Evolutionary conservation across 2,329 filamentous ascomycete species (phyloP), one percentile per base, ranked within the genome.

Genomic region (Tolypocladium endophyticum): DNA sequence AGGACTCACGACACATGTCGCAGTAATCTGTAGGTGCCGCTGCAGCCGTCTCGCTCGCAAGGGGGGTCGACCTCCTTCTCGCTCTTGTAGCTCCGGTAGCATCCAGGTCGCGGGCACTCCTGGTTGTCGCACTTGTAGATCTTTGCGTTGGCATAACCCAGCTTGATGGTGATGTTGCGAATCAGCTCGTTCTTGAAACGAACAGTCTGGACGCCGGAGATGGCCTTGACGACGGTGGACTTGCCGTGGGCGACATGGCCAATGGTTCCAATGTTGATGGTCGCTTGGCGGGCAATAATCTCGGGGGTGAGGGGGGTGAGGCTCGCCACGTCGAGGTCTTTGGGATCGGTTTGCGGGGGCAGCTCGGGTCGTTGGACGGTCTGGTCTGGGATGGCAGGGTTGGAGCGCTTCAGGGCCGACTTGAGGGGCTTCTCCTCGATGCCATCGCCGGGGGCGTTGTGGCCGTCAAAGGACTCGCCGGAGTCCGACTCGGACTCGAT

Each of bases 161-260:
- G 85, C 86, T 99, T 99, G 82, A 99, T 99, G 71, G 94, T 99
- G 72, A 99, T 99, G 77, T 99, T 99, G 72, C 94, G 85, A 79
- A 97, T 95, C 78, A 97, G 80, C 79, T 99, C 94, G 81, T 97
- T 99, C 88, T 99, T 99, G 84, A 99, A 99, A 68, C 94, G 87
- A 72, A 99, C 94, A 23, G 94, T 99, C 83, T 99, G 94, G 64
- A 99, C 94, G 64, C 94, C 94, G 1, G 94, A 97, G 70, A 99
- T 97, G 70, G 94, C 94, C 83, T 99, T 99, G 70, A 99, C 94
- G 57, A 99, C 94, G 28, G 94, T 99, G 63, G 91, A 96, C 77
- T 97, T 97, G 73, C 93, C 93, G 88, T 97, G 93, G 72, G 94
- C 94, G 82, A 97, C 93, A 76, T 97, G 94, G 60, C 93, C 93